A percentile compares a stretch with the other conserved stretches of the same genome.
These are phyloP conservation scores for Dovyalis caffra DNA, from an alignment of 345 rosid species.

Conservation along the genomic window DNA sequence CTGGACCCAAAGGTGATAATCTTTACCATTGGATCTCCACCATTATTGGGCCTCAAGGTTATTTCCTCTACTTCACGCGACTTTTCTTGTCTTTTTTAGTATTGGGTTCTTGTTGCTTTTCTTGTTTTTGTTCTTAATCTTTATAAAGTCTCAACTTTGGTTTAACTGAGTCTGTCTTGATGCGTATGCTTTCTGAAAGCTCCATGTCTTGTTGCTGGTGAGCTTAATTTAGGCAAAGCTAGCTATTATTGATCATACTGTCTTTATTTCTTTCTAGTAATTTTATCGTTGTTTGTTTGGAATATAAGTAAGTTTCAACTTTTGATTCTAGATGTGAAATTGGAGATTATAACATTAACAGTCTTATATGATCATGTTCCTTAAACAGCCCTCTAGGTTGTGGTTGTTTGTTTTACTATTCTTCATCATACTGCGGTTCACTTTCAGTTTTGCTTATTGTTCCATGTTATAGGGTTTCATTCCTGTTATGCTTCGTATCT, in stretches of 20 bases:
- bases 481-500: too few relatives aligned
- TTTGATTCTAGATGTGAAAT: too few relatives aligned
- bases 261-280: neutral
- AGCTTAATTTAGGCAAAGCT: neutral
- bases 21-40: slow-evolving; percentile 94
- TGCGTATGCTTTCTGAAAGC: neutral
- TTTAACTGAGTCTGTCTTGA: neutral
- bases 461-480: too few relatives aligned
- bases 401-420: too few relatives aligned
- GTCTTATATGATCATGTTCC: too few relatives aligned
- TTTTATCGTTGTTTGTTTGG: neutral
- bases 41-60: slow-evolving; percentile 76
- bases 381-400: too few relatives aligned
- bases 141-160: neutral
- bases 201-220: neutral
- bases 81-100: slow-evolving; percentile 2
- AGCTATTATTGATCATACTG: neutral
- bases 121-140: neutral
- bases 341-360: too few relatives aligned
- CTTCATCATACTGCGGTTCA: too few relatives aligned
- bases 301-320: too few relatives aligned
- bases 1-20: slow-evolving; percentile 91
- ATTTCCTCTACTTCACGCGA: neutral
- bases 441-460: too few relatives aligned
- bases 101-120: neutral